A percentile compares a stretch with the other conserved stretches of the same genome.
phyloP scores from a whole-genome alignment of 495 filamentous ascomycete species.

The Aspergillus haitiensis region DNA sequence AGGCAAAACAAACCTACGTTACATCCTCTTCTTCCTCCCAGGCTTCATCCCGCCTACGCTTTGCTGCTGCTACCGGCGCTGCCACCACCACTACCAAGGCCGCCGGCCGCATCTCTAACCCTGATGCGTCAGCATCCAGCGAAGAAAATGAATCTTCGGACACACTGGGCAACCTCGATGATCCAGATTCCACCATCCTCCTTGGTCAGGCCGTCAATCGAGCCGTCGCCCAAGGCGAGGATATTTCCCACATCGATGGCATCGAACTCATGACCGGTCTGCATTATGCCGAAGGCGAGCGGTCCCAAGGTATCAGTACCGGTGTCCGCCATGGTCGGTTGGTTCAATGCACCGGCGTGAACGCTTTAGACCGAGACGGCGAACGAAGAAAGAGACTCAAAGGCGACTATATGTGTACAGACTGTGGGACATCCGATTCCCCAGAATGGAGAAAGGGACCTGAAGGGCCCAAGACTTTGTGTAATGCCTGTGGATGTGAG shows the following conservation, averaged over 20 bases:
- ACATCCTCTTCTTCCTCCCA: constrained; percentile 5
- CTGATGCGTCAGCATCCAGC: constrained; percentile 15
- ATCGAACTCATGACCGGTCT: constrained; percentile 95
- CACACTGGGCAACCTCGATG: constrained; percentile 67
- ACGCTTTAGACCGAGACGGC: constrained; percentile 53
- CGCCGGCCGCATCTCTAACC: not conserved
- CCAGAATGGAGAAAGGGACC: constrained; percentile 98
- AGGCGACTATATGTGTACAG: constrained; percentile 94
- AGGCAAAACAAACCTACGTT: constrained; percentile 7
- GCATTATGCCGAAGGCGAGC: constrained; percentile 83
- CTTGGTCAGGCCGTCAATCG: constrained; percentile 66
- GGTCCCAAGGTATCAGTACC: constrained; percentile 84
- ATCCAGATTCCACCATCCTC: constrained; percentile 64
- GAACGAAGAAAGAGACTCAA: constrained; percentile 93
- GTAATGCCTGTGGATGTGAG: constrained; percentile 91
- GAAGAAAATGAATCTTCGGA: constrained; percentile 45
- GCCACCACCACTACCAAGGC: constrained; percentile 2
- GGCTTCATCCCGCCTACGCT: constrained; percentile 1
- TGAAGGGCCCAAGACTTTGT: constrained; percentile 90
- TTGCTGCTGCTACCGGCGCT: not conserved
- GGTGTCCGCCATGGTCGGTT: constrained; percentile 75
- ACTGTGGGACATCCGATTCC: constrained; percentile 91
- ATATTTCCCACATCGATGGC: constrained; percentile 73
- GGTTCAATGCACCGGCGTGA: constrained; percentile 58
- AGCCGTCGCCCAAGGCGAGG: constrained; percentile 78